Evolutionary conservation across 352 stramenopile species (phyloP), one percentile per base, ranked within the genome.

Genomic region (Phytophthora rubi): DNA sequence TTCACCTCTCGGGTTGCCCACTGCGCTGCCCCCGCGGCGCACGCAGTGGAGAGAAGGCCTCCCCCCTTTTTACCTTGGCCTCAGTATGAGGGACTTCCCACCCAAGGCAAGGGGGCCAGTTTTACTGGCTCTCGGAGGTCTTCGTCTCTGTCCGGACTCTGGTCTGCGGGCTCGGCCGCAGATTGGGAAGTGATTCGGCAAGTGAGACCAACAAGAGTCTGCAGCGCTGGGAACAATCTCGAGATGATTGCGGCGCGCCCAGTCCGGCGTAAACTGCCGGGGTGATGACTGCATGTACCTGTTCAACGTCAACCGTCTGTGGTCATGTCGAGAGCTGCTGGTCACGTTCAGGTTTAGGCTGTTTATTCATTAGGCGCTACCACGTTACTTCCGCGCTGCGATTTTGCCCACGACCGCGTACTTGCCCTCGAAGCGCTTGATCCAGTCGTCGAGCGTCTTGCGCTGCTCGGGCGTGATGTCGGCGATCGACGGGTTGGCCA

Each of bases 361-460:
- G 42, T 56, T 59, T 37, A 44, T 69, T 39, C 48, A 53, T 60
- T 65, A 63, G 62, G 21, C 23, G 33, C 32, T 57, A 57, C 26
- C 8, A 2, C 7, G 33, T 15, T 75, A 64, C 52, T 52, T 44
- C 44, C 35, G 62, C 45, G 10, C 53, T 62, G 37, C 1, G 47
- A 94, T 53, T 16, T 71, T 85, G n/a, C 90, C 89, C 8, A 99
- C 90, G 54, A 96, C 69, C 6, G 92, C 88, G 79, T 99, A 99
- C 68, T 94, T 95, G 49, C 90, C 76, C 64, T 97, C 78, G 79
- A 99, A 98, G 59, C 91, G 97, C 54, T 91, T 89, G 33, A 91
- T 86, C 97, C 97, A 99, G 79, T 99, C 96, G 15, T 88, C 69
- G 49, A 99, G 80, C 33, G 97, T 87, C 54, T 92, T 91, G 33